Base-by-base conservation (phyloP, 345 rosid species). In the Murraya koenigii region DNA sequence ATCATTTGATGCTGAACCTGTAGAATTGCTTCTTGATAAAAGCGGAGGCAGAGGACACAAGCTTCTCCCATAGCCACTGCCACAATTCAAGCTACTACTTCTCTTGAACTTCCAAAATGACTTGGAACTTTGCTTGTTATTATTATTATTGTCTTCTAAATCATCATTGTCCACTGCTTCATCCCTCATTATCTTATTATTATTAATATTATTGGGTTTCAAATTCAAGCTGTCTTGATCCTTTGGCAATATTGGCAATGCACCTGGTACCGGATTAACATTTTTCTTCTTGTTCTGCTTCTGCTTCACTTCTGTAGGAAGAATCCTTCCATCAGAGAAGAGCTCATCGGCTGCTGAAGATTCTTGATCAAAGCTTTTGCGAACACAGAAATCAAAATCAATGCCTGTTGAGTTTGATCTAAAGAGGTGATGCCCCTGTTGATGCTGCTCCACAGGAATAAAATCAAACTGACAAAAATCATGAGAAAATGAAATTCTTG, bases 31-130 rank as follows among this genome's bases (percentile, higher is more conserved):
- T 69, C 96, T 82, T 6, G 92, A 89, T 2, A 93, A 75, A 65
- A 91, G 92, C 56, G 93, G 74, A 17, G 74, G 97, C 39, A 93
- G 74, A 61, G 96, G 97, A 75, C 97, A 93, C 32, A 93, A 54
- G 41, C 91, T 87, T 75, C 89, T 81, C 7, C 96, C 94, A 38
- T 90, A 93, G 0, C 89, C 88, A 75, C 90, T 91, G 3, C 90
- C 91, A 70, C 97, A 90, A 60, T 90, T 91, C 79, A 90, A 82
- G 78, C 97, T 93, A 26, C 89, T 89, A 60, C 97, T 93, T 58
- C 97, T 80, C 69, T 90, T 91, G 84, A 93, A 90, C 36, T 90
- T 69, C 94, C 97, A 93, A 77, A 93, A 93, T 49, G 97, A 91
- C 85, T 82, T 89, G 60, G 92, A 79, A 23, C 82, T 82, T 54